Percentiles rank a stretch among this genome's conserved stretches.
Evolutionary conservation across 805 yeast genomes (phyloP).

Genomic region (Metschnikowia similis): DNA sequence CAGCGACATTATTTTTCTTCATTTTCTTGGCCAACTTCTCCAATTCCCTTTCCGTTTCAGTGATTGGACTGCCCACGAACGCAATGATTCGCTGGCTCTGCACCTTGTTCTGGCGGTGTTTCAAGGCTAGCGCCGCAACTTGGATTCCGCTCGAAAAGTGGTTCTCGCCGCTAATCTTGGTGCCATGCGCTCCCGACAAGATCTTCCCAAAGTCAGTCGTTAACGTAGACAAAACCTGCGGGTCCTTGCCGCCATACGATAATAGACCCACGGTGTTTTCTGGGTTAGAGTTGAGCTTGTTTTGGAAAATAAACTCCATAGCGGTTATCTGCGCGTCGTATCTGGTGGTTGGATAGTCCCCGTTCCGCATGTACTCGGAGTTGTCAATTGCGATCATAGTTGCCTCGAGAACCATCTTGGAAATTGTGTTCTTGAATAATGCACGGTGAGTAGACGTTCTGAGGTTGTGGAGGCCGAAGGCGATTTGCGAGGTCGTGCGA

Average conservation of each 20-base stretch:
- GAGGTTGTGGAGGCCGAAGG: conserved; percentile 8
- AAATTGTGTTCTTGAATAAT: background rate
- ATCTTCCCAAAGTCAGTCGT: conserved; percentile 85
- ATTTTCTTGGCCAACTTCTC: conserved; percentile 83
- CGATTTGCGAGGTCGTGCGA: conserved; percentile 5
- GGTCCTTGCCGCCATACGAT: conserved; percentile 80
- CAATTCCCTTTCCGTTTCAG: conserved; percentile 63
- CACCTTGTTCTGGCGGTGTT: conserved; percentile 91
- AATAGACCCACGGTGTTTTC: conserved; percentile 91
- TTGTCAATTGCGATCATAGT: conserved; percentile 93
- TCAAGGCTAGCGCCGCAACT: conserved; percentile 86
- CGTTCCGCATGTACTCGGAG: conserved; percentile 94
- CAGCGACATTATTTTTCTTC: conserved; percentile 88
- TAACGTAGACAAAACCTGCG: conserved; percentile 82
- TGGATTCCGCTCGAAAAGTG: conserved; percentile 82
- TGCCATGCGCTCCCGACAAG: conserved; percentile 77
- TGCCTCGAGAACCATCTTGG: conserved; percentile 87
- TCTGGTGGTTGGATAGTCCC: conserved; percentile 84
- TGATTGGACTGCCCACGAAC: conserved; percentile 85
- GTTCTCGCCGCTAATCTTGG: conserved; percentile 59
- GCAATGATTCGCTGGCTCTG: conserved; percentile 87
- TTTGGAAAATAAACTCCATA: conserved; percentile 78
- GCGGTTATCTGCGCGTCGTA: conserved; percentile 91
- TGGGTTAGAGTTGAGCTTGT: conserved; percentile 84
- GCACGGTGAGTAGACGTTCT: background rate